Evolutionary conservation across 1,284 basidiomycete genomes (phyloP).

Genomic region (Ustilago vetiveriae): DNA sequence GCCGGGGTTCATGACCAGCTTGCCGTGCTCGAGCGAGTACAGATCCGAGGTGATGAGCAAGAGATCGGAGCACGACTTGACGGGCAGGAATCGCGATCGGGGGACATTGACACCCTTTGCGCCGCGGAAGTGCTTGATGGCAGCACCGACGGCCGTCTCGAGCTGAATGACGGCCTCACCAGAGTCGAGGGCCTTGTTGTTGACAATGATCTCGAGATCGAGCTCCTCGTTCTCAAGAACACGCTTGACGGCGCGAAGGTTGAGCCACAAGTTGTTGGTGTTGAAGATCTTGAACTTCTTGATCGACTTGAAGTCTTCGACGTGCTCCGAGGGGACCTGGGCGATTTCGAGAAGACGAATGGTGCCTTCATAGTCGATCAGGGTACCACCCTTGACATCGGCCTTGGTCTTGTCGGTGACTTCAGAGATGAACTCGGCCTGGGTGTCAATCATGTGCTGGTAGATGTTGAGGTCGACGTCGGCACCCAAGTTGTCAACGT

Average conservation of each 20-base stretch:
- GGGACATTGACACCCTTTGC: constrained; percentile 98
- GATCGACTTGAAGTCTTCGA: constrained; percentile 96
- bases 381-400: constrained; percentile 98
- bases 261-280: constrained; percentile 96
- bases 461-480: constrained; percentile 76
- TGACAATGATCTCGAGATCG: constrained; percentile 90
- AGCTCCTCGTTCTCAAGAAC: constrained; percentile 87
- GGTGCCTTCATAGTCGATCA: constrained; percentile 91
- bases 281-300: constrained; percentile 71
- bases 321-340: constrained; percentile 96
- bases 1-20: constrained; percentile 78
- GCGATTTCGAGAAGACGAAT: constrained; percentile 97
- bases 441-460: constrained; percentile 72
- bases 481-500: constrained; percentile 98
- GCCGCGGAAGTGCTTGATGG: constrained; percentile 92
- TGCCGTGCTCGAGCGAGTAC: constrained; percentile 93
- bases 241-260: constrained; percentile 87
- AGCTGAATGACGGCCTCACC: constrained; percentile 87
- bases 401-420: constrained; percentile 99
- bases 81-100: constrained; percentile 94
- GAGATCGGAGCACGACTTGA: constrained; percentile 75
- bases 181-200: constrained; percentile 75
- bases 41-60: constrained; percentile 96
- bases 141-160: constrained; percentile 96
- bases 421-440: constrained; percentile 68